Evolutionary conservation across 208 protist species (phyloP).

Genomic region (Trypanosomatidae sp.): DNA sequence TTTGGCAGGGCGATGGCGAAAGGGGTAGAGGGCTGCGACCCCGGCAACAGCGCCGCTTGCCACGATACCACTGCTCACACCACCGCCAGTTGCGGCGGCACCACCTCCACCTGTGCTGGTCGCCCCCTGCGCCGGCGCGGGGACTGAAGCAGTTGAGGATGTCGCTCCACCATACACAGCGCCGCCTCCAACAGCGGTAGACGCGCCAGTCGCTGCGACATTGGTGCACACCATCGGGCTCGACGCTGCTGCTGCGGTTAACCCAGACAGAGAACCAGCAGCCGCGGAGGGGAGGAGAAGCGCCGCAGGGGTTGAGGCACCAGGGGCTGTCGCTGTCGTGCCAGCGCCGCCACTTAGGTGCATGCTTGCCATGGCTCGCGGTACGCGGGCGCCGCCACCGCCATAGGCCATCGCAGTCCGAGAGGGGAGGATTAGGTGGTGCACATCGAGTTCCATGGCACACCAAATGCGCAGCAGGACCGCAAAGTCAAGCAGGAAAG

Average conservation of each 20-base stretch:
- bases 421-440: slow-evolving; percentile 26
- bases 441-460: slow-evolving; percentile 25
- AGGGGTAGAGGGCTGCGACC: slow-evolving; percentile 7
- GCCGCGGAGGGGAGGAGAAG: not conserved
- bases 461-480: slow-evolving; percentile 26
- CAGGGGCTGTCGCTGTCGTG: not conserved
- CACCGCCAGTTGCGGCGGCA: not conserved
- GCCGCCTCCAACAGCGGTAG: not conserved
- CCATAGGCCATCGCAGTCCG: slow-evolving; percentile 21
- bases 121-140: not conserved
- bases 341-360: slow-evolving; percentile 12
- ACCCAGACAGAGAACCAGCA: not conserved
- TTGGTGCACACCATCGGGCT: not conserved
- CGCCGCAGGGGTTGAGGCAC: not conserved
- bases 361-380: slow-evolving; percentile 12
- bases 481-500: slow-evolving; percentile 28
- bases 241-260: not conserved
- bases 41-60: not conserved
- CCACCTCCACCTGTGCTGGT: not conserved
- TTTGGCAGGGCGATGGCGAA: slow-evolving; percentile 15
- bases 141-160: slow-evolving; percentile 3
- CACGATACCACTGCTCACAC: not conserved
- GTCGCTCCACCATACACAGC: not conserved
- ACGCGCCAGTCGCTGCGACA: not conserved
- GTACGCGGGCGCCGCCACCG: slow-evolving; percentile 13